phyloP scores from a whole-genome alignment of 352 stramenopile species.

The Globisporangium recalcitrans region DNA sequence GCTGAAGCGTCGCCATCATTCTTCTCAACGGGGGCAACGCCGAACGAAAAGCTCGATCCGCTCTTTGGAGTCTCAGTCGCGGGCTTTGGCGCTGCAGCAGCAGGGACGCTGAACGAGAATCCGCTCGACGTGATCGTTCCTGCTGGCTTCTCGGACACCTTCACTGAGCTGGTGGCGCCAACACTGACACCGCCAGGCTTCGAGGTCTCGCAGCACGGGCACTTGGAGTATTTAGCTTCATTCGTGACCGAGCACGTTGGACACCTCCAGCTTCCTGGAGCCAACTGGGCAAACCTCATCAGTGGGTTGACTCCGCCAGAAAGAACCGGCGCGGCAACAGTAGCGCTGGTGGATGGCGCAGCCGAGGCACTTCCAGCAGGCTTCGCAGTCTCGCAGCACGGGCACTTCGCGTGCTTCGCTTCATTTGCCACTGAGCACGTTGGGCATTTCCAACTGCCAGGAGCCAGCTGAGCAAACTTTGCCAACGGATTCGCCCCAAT shows the following conservation, averaged over 20 bases:
- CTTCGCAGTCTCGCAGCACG: slow-evolving; percentile 6
- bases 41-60: slow-evolving; percentile 29
- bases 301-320: slow-evolving; percentile 15
- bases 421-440: slow-evolving; percentile 6
- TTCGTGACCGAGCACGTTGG: slow-evolving; percentile 75
- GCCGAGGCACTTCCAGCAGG: neutral
- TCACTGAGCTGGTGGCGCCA: neutral
- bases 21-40: slow-evolving; percentile 7
- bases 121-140: slow-evolving; percentile 15
- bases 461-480: slow-evolving; percentile 1
- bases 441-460: neutral
- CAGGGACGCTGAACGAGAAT: slow-evolving; percentile 28
- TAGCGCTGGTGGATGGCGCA: neutral
- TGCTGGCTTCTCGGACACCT: slow-evolving; percentile 1
- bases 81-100: slow-evolving; percentile 8
- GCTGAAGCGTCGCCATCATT: slow-evolving; percentile 22
- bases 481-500: slow-evolving; percentile 4
- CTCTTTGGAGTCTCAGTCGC: slow-evolving; percentile 2
- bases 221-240: slow-evolving; percentile 48
- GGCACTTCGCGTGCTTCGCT: slow-evolving; percentile 1
- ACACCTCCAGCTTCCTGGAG: slow-evolving; percentile 76
- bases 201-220: slow-evolving; percentile 68
- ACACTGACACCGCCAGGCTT: slow-evolving; percentile 29
- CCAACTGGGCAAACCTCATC: slow-evolving; percentile 58
- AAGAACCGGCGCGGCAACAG: slow-evolving; percentile 6